A percentile compares a stretch with the other conserved stretches of the same genome.
Conservation (phyloP, 371 early-diverging fungal genomes). For the Rhizopus microsporus region DNA sequence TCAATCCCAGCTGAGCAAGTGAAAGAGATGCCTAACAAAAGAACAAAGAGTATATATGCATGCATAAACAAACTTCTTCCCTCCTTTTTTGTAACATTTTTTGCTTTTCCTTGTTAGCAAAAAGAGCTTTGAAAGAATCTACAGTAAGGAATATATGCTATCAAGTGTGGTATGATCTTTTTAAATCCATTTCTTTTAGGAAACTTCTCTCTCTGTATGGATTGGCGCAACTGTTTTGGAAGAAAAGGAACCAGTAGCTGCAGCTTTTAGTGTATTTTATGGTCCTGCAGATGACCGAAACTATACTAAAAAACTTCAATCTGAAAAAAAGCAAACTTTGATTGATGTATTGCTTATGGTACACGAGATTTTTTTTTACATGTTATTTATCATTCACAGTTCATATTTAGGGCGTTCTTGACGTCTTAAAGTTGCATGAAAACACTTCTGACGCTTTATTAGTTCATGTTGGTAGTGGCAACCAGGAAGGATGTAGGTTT, state of each 20-base stretch:
- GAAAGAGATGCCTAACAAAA: conserved; percentile 7
- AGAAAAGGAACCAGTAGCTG: conserved; percentile 7
- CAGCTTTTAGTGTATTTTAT: conserved; percentile 18
- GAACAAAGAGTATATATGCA: conserved; percentile 11
- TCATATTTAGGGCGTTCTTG: conserved; percentile 17
- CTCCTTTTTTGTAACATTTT: not conserved
- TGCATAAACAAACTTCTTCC: not conserved
- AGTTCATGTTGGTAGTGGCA: conserved; percentile 17
- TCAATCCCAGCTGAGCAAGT: conserved; percentile 3
- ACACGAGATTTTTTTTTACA: not conserved
- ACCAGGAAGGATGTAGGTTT: not conserved
- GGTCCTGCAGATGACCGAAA: conserved; percentile 20
- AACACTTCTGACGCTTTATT: conserved; percentile 4
- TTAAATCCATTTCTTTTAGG: not conserved
- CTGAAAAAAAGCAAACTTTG: conserved; percentile 7
- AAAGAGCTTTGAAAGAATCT: not conserved
- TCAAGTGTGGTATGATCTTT: conserved; percentile 4
- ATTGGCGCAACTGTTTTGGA: conserved; percentile 14
- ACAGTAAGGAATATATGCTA: not conserved
- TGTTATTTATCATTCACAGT: not conserved
- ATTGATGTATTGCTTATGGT: conserved; percentile 27
- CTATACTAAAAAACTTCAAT: conserved; percentile 5
- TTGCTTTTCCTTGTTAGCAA: not conserved
- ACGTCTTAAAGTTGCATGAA: conserved; percentile 9
- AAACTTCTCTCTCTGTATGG: conserved; percentile 11